Evolutionary conservation across 176 grass and related monocot species (phyloP).

Genomic region (Oryza longistaminata): DNA sequence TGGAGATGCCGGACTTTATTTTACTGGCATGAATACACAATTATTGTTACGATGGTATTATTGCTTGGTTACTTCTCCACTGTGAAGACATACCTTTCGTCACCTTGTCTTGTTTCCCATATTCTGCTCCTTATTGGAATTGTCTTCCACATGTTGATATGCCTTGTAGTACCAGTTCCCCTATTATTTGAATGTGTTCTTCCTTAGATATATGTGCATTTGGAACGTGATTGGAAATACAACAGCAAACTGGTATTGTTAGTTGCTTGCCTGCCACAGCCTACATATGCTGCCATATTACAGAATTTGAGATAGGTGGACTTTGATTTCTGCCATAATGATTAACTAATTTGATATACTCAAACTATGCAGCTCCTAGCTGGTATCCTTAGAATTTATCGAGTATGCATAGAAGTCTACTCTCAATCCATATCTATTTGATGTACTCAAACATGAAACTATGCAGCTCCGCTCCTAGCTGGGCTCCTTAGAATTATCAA

Average conservation of each 20-base stretch:
- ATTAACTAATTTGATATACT: neutral
- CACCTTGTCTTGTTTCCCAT: neutral
- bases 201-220: neutral
- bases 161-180: neutral
- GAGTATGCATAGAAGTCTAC: neutral
- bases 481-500: neutral
- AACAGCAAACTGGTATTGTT: neutral
- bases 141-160: constrained; percentile 6
- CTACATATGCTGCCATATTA: neutral
- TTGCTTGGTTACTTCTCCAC: neutral
- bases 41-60: constrained; percentile 1
- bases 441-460: neutral
- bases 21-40: neutral
- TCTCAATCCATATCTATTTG: neutral
- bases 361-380: neutral
- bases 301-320: neutral
- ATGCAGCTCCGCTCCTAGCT: neutral
- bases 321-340: neutral
- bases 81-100: neutral
- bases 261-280: neutral
- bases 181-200: neutral
- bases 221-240: neutral
- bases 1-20: neutral
- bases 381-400: neutral
- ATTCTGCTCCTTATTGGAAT: neutral